phyloP scores from a whole-genome alignment of 164 flowering plant species.

The Tetracentron sinense region DNA sequence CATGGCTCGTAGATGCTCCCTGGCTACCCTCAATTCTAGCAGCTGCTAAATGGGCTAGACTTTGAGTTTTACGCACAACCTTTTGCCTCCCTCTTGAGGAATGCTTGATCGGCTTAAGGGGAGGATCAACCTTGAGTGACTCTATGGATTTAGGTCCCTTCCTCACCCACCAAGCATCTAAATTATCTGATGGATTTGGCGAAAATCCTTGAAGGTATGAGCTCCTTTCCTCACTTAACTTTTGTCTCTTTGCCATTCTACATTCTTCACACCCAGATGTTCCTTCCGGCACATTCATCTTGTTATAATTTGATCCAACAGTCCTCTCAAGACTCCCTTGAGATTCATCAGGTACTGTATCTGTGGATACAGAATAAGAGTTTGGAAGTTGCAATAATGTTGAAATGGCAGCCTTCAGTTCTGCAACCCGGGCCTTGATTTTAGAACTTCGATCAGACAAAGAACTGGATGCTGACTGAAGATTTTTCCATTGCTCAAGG shows the following conservation, averaged over 20 bases:
- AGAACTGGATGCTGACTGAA: conserved; percentile 23
- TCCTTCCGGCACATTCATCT: conserved; percentile 45
- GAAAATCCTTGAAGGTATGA: conserved; percentile 38
- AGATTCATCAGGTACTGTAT: conserved; percentile 46
- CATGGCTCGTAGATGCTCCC: conserved; percentile 97
- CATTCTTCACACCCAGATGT: conserved; percentile 95
- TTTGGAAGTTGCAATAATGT: conserved; percentile 56
- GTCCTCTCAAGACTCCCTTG: conserved; percentile 53
- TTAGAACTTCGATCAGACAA: conserved; percentile 26
- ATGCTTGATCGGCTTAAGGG: conserved; percentile 62
- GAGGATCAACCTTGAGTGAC: conserved; percentile 60
- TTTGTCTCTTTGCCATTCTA: conserved; percentile 69
- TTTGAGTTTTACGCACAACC: conserved; percentile 76
- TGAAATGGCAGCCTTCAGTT: conserved; percentile 67
- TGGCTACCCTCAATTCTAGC: conserved; percentile 95
- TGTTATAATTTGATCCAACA: conserved; percentile 32
- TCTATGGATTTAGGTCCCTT: conserved; percentile 65
- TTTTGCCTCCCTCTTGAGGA: conserved; percentile 76
- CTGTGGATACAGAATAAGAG: conserved; percentile 22
- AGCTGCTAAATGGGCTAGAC: conserved; percentile 86
- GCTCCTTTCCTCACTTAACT: conserved; percentile 55
- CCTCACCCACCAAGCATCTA: conserved; percentile 87
- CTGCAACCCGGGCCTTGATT: conserved; percentile 40
- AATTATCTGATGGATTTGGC: conserved; percentile 61
- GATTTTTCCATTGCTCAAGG: conserved; percentile 34